Evolutionary conservation across 257 asterid genomes (phyloP).

Genomic region (Ilex asprella): DNA sequence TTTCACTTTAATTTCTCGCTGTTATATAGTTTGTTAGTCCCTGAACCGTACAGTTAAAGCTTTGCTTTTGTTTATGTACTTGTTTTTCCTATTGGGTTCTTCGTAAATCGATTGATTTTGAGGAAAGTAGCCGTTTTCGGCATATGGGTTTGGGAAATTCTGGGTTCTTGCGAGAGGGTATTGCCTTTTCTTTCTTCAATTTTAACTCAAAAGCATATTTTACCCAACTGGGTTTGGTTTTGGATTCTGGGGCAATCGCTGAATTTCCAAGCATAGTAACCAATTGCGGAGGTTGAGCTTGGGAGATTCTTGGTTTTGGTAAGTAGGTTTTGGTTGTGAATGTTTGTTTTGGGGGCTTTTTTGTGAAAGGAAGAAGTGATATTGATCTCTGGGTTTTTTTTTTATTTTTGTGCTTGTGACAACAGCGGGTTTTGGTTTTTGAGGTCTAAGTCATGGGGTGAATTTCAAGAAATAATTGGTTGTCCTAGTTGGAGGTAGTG

Average conservation of each 20-base stretch:
- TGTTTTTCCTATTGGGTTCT: not conserved
- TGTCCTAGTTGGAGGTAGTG: not conserved
- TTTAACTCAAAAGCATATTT: not conserved
- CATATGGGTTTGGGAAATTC: slow-evolving; percentile 9
- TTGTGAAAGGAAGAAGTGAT: slow-evolving; percentile 3
- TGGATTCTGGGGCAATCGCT: slow-evolving; percentile 9
- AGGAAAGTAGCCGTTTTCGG: slow-evolving; percentile 12
- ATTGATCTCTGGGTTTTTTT: not conserved
- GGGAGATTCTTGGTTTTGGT: not conserved
- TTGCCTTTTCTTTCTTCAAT: slow-evolving; percentile 4
- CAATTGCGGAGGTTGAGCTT: not conserved
- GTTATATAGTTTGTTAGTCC: not conserved
- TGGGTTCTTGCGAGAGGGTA: slow-evolving; percentile 17
- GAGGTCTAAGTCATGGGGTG: not conserved
- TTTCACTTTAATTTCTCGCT: slow-evolving; percentile 6
- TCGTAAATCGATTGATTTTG: slow-evolving; percentile 8
- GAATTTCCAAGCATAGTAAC: not conserved
- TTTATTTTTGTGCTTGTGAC: not conserved
- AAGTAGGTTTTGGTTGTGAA: slow-evolving; percentile 8
- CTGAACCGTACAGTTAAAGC: not conserved
- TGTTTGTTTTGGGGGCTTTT: slow-evolving; percentile 5
- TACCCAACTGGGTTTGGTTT: slow-evolving; percentile 9
- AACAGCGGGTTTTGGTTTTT: not conserved
- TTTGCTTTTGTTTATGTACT: slow-evolving; percentile 1
- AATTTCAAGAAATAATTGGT: slow-evolving; percentile 9